Conservation (phyloP, 2,329 filamentous ascomycete species). For the Bipolaris gigantea region DNA sequence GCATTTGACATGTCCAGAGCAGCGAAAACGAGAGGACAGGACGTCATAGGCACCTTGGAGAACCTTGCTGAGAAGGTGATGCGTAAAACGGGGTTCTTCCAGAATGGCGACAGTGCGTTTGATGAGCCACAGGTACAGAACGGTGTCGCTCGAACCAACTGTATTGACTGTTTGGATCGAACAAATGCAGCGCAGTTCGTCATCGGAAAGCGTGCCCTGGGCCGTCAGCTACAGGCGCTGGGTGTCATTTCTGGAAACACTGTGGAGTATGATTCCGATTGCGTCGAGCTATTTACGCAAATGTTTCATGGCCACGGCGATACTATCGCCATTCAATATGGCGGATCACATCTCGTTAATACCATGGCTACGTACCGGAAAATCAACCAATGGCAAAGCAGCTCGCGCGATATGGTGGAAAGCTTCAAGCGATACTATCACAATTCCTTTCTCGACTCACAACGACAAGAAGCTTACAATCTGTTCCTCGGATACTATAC, state of each 20-base stretch:
- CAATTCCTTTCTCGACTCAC: slow-evolving; percentile 96
- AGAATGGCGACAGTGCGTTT: slow-evolving; percentile 76
- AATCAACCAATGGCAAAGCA: slow-evolving; percentile 98
- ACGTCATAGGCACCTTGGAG: slow-evolving; percentile 92
- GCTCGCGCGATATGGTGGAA: slow-evolving; percentile 97
- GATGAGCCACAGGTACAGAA: slow-evolving; percentile 76
- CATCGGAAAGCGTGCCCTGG: slow-evolving; percentile 90
- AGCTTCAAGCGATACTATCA: slow-evolving; percentile 99
- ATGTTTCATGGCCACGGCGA: slow-evolving; percentile 98
- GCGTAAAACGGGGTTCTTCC: slow-evolving; percentile 86
- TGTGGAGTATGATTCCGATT: slow-evolving; percentile 92
- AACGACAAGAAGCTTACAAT: slow-evolving; percentile 97
- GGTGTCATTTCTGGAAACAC: slow-evolving; percentile 79
- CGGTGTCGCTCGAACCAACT: slow-evolving; percentile 91
- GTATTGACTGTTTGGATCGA: slow-evolving; percentile 94
- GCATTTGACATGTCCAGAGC: slow-evolving; percentile 98
- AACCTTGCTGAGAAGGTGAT: slow-evolving; percentile 86
- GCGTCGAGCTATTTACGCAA: slow-evolving; percentile 92
- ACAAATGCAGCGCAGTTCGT: slow-evolving; percentile 98
- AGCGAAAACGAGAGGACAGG: slow-evolving; percentile 84
- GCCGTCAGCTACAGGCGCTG: slow-evolving; percentile 87
- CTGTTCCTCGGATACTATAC: slow-evolving; percentile 96
- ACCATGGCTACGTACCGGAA: slow-evolving; percentile 99
- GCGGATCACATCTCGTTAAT: slow-evolving; percentile 95
- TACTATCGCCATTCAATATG: slow-evolving; percentile 96